These are phyloP conservation scores for Mycena belliarum DNA, from an alignment of 768 basidiomycete species.

Conservation along the genomic window DNA sequence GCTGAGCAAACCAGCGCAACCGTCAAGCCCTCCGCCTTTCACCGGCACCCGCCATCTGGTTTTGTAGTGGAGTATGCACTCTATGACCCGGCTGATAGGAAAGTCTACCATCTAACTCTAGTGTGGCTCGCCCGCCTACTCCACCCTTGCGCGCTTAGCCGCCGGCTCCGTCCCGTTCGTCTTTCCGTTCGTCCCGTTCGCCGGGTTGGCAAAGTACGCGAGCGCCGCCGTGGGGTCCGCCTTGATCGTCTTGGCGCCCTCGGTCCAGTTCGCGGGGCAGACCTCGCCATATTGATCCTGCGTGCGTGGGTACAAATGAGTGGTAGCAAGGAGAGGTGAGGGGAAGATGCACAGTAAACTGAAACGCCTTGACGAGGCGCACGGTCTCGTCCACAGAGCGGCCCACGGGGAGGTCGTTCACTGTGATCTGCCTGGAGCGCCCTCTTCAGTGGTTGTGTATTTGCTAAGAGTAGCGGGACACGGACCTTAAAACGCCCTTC, in stretches of 20 bases:
- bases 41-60: no score
- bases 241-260: conserved; percentile 82
- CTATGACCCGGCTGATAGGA: no score
- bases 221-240: conserved; percentile 70
- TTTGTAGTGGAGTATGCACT: no score
- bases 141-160: no score
- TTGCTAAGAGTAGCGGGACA: background rate
- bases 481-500: conserved; percentile 69
- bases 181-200: background rate
- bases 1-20: no score
- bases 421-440: conserved; percentile 66
- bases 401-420: conserved; percentile 95
- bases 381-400: conserved; percentile 93
- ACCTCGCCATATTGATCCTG: conserved; percentile 91
- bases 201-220: conserved; percentile 61
- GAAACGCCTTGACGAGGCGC: conserved; percentile 91
- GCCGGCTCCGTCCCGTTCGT: no score
- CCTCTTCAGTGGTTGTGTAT: background rate
- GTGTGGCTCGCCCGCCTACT: no score
- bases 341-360: conserved; percentile 64
- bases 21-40: no score
- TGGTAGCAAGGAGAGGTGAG: no score
- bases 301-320: background rate
- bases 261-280: conserved; percentile 89
- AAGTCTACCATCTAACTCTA: no score